Conservation (phyloP, 768 basidiomycete species). For the Boletus eberwhitei region DNA sequence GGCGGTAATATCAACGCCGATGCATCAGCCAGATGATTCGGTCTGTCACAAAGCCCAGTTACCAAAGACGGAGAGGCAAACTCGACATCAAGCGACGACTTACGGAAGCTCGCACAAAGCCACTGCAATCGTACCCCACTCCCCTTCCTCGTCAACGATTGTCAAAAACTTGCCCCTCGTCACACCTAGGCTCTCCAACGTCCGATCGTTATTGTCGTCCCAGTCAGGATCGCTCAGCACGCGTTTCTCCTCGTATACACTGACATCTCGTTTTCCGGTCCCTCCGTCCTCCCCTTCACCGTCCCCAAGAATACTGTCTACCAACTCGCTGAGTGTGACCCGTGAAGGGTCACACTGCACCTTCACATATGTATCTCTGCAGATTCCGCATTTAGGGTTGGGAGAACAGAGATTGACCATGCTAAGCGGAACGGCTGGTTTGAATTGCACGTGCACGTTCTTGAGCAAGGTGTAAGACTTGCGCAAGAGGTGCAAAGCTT, state of each 20-base stretch:
- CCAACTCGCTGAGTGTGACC: slow-evolving; percentile 68
- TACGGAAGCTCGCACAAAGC: slow-evolving; percentile 70
- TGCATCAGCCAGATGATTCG: slow-evolving; percentile 50
- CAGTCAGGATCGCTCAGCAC: slow-evolving; percentile 91
- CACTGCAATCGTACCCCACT: slow-evolving; percentile 66
- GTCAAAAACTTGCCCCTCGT: slow-evolving; percentile 82
- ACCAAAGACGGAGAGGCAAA: neutral
- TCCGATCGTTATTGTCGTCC: slow-evolving; percentile 82
- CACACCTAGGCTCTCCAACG: slow-evolving; percentile 77
- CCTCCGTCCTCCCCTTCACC: slow-evolving; percentile 34
- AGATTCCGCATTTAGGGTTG: slow-evolving; percentile 78
- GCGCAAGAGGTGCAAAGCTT: slow-evolving; percentile 81
- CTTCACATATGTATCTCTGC: slow-evolving; percentile 77
- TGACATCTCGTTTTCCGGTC: slow-evolving; percentile 55
- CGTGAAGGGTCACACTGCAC: slow-evolving; percentile 71
- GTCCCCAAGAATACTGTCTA: slow-evolving; percentile 62
- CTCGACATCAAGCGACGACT: slow-evolving; percentile 35
- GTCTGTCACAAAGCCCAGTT: slow-evolving; percentile 33
- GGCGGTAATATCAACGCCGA: slow-evolving; percentile 60
- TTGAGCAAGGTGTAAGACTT: slow-evolving; percentile 58
- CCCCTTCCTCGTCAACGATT: slow-evolving; percentile 86
- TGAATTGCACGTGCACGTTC: slow-evolving; percentile 77
- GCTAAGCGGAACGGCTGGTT: slow-evolving; percentile 74
- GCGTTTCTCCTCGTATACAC: slow-evolving; percentile 83
- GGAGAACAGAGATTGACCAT: slow-evolving; percentile 64